phyloP scores from a whole-genome alignment of 257 asterid species.

The Primulina eburnea region DNA sequence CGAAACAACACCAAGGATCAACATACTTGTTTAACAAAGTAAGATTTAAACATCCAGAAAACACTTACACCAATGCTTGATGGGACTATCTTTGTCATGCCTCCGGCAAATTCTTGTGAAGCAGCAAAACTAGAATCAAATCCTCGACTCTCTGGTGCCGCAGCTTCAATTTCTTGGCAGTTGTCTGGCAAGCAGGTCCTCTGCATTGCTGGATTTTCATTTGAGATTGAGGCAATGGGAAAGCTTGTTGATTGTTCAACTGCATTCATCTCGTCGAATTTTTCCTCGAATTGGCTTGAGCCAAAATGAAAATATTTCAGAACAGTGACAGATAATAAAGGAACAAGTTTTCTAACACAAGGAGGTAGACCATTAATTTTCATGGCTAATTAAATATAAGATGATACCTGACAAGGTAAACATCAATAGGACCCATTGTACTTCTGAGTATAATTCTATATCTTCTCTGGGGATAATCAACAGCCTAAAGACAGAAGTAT shows the following conservation, averaged over 20 bases:
- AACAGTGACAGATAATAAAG: neutral
- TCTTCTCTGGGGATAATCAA: constrained; percentile 90
- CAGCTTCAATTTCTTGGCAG: constrained; percentile 38
- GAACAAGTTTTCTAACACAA: constrained; percentile 15
- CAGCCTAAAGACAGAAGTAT: constrained; percentile 49
- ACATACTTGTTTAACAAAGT: neutral
- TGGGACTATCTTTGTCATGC: constrained; percentile 79
- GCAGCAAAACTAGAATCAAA: constrained; percentile 38
- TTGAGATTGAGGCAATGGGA: constrained; percentile 63
- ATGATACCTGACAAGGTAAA: constrained; percentile 86
- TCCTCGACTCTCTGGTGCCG: constrained; percentile 43
- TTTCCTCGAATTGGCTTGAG: constrained; percentile 85
- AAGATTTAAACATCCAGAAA: neutral
- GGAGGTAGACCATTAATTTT: constrained; percentile 1
- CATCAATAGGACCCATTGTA: constrained; percentile 95
- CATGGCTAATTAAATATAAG: constrained; percentile 1
- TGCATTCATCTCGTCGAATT: constrained; percentile 73
- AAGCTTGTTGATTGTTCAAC: constrained; percentile 49
- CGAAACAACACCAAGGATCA: neutral
- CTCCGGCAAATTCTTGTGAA: constrained; percentile 64
- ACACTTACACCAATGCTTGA: constrained; percentile 70
- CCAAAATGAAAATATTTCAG: constrained; percentile 22
- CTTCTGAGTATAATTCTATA: constrained; percentile 93
- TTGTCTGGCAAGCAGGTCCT: constrained; percentile 33
- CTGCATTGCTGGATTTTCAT: constrained; percentile 44